Evolutionary conservation across 2,329 filamentous ascomycete species (phyloP).

Genomic region (Fusarium sp.): DNA sequence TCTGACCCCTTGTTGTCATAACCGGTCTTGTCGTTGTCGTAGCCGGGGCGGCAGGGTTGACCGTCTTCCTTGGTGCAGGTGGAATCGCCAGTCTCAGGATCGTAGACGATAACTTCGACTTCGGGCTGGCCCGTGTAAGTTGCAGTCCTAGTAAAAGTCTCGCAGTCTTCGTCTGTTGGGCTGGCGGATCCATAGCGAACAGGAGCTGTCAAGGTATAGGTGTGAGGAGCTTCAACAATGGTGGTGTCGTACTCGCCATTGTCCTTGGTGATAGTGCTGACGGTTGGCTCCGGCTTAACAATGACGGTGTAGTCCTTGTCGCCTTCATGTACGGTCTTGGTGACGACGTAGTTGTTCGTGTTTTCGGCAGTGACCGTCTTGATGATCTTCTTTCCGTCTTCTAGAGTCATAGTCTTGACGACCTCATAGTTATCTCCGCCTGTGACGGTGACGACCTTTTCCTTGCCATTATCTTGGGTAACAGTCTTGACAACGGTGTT

Average conservation of each 20-base stretch:
- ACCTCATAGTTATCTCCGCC: constrained; percentile 1
- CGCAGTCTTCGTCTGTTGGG: constrained; percentile 34
- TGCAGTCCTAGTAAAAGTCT: constrained; percentile 35
- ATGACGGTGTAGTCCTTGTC: constrained; percentile 42
- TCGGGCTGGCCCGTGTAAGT: constrained; percentile 40
- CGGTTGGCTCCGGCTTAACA: constrained; percentile 29
- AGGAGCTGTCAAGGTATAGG: constrained; percentile 44
- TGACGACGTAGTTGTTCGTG: constrained; percentile 31
- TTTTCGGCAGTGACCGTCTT: constrained; percentile 35
- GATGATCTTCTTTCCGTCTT: constrained; percentile 25
- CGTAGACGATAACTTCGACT: constrained; percentile 49
- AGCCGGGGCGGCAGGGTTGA: constrained; percentile 40
- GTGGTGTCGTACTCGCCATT: constrained; percentile 35
- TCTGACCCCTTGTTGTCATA: constrained; percentile 7
- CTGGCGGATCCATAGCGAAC: constrained; percentile 43
- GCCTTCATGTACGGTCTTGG: constrained; percentile 42
- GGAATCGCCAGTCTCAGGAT: constrained; percentile 48
- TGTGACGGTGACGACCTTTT: constrained; percentile 6
- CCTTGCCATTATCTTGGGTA: constrained; percentile 29
- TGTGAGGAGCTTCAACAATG: constrained; percentile 26
- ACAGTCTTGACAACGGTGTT: constrained; percentile 27
- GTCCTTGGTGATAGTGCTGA: constrained; percentile 37
- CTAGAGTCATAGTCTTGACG: constrained; percentile 30
- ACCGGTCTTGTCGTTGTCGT: constrained; percentile 17
- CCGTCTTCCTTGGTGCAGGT: constrained; percentile 47